These are phyloP conservation scores for Calonectria ilicicola DNA, from an alignment of 2,329 filamentous ascomycete genomes.

Conservation along the genomic window DNA sequence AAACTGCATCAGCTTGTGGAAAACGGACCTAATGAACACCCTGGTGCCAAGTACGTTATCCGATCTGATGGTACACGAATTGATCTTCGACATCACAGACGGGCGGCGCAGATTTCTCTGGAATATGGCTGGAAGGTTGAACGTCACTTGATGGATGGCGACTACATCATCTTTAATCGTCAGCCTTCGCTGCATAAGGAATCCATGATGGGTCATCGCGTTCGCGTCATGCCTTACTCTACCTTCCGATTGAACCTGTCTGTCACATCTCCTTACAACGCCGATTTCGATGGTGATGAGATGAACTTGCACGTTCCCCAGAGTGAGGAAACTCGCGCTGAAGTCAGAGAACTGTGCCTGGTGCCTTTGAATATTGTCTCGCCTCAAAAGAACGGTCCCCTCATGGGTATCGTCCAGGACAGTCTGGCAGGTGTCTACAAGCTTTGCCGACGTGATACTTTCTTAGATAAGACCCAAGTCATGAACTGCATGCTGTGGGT, in stretches of 20 bases:
- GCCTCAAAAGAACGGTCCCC: conserved; percentile 92
- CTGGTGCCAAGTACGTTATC: conserved; percentile 96
- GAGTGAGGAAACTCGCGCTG: conserved; percentile 94
- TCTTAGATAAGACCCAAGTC: conserved; percentile 89
- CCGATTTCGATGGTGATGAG: conserved; percentile 99
- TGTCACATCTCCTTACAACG: conserved; percentile 98
- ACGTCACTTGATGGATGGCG: conserved; percentile 93
- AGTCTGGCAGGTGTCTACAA: conserved; percentile 97
- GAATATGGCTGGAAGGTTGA: conserved; percentile 99
- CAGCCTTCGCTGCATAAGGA: conserved; percentile 99
- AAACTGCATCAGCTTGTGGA: conserved; percentile 90
- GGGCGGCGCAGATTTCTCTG: conserved; percentile 85
- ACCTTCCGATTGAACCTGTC: conserved; percentile 98
- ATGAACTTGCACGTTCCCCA: conserved; percentile 99
- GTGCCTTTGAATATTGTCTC: conserved; percentile 99
- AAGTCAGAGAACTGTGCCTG: conserved; percentile 94
- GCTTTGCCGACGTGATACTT: conserved; percentile 91
- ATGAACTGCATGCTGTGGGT: conserved; percentile 99
- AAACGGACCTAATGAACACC: conserved; percentile 94
- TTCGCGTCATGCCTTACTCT: conserved; percentile 98
- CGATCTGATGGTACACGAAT: conserved; percentile 93
- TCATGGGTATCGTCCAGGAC: conserved; percentile 99
- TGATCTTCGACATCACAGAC: conserved; percentile 92
- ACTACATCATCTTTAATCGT: conserved; percentile 99
- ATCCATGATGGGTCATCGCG: conserved; percentile 99